A percentile compares a stretch with the other conserved stretches of the same genome.
Conservation (phyloP, 2,329 filamentous ascomycete genomes). For the Iodosphaeria phyllophila region DNA sequence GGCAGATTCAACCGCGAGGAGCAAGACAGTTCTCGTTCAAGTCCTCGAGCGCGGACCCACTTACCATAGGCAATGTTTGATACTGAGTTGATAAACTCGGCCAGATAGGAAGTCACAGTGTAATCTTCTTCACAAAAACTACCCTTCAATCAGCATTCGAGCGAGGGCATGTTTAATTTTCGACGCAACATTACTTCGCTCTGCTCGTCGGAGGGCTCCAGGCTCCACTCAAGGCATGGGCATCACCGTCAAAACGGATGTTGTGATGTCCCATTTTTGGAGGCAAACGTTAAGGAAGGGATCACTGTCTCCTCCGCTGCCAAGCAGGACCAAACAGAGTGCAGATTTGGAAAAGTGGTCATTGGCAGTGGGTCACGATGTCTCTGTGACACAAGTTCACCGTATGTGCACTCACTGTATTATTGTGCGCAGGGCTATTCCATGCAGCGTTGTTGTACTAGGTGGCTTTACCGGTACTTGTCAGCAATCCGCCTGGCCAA, state of each 20-base stretch:
- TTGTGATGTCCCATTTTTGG: constrained; percentile 18
- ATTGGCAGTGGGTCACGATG: too few species aligned
- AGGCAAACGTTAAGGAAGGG: too few species aligned
- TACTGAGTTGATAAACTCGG: constrained; percentile 32
- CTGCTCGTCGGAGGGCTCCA: constrained; percentile 21
- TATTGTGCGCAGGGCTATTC: too few species aligned
- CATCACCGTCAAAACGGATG: constrained; percentile 16
- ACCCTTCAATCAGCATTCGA: not conserved
- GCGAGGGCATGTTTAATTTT: not conserved
- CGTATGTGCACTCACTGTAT: too few species aligned
- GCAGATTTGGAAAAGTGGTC: too few species aligned
- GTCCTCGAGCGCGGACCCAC: constrained; percentile 1
- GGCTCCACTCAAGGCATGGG: constrained; percentile 13
- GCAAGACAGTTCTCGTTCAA: not conserved
- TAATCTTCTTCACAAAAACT: constrained; percentile 31
- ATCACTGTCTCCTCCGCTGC: too few species aligned
- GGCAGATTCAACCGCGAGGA: not conserved
- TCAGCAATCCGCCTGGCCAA: too few species aligned
- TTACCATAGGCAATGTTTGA: constrained; percentile 30
- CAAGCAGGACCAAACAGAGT: too few species aligned
- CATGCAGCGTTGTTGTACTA: too few species aligned
- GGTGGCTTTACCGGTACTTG: too few species aligned
- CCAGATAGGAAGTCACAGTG: constrained; percentile 28
- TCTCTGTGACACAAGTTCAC: too few species aligned
- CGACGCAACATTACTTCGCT: constrained; percentile 15